Conservation (phyloP, 2,329 filamentous ascomycete genomes). For the Penicillium palitans region DNA sequence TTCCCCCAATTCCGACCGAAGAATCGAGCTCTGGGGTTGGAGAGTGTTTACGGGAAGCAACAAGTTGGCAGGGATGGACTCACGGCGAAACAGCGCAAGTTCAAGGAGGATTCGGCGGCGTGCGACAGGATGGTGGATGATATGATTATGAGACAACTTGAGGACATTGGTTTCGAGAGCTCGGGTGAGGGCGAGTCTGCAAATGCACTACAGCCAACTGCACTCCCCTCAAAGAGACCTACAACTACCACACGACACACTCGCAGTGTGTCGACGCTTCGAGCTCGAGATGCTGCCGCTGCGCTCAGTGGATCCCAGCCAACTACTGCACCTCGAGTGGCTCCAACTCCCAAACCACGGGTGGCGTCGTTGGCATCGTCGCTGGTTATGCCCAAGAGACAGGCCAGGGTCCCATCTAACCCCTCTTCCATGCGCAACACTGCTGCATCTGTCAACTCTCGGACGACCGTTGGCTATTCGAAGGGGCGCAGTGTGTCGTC, state of each 20-base stretch:
- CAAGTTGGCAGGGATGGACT: slow-evolving; percentile 57
- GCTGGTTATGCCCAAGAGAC: slow-evolving; percentile 40
- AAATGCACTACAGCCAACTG: slow-evolving; percentile 26
- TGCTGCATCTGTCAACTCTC: slow-evolving; percentile 67
- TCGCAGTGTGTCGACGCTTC: slow-evolving; percentile 41
- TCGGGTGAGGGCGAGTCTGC: slow-evolving; percentile 53
- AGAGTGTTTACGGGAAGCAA: slow-evolving; percentile 50
- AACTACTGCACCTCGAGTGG: slow-evolving; percentile 35
- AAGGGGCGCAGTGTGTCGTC: slow-evolving; percentile 61
- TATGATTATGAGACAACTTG: slow-evolving; percentile 66
- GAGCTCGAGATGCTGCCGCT: slow-evolving; percentile 43
- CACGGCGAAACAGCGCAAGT: slow-evolving; percentile 66
- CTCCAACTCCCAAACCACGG: slow-evolving; percentile 39
- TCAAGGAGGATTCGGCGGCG: slow-evolving; percentile 64
- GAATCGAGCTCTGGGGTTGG: slow-evolving; percentile 55
- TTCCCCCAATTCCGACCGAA: slow-evolving; percentile 55
- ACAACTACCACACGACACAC: slow-evolving; percentile 21
- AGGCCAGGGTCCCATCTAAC: slow-evolving; percentile 50
- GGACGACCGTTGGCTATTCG: slow-evolving; percentile 81
- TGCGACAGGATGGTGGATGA: slow-evolving; percentile 65
- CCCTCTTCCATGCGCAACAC: slow-evolving; percentile 58
- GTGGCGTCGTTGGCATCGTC: slow-evolving; percentile 33
- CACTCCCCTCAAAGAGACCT: slow-evolving; percentile 29
- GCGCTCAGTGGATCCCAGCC: slow-evolving; percentile 38
- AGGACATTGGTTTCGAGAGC: slow-evolving; percentile 62